Percentiles rank a stretch among this genome's conserved stretches.
Conservation (phyloP, 2,329 filamentous ascomycete genomes). For the Pleochaeta shiraiana region DNA sequence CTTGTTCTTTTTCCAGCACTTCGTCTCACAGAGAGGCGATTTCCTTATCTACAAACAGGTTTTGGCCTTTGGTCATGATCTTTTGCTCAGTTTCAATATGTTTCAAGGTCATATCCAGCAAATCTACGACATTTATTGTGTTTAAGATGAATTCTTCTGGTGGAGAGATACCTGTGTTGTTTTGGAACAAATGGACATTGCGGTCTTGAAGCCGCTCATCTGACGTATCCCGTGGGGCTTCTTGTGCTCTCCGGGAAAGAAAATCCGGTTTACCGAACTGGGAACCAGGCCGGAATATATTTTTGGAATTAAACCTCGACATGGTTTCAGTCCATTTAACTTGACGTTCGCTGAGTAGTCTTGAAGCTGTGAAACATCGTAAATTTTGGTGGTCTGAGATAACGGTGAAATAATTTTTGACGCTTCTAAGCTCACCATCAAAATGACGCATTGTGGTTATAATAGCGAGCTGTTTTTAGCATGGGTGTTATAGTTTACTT, state of each 20-base stretch:
- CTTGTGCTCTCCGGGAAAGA: neutral
- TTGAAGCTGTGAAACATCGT: neutral
- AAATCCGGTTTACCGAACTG: neutral
- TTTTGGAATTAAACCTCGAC: conserved; percentile 3
- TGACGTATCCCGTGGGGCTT: neutral
- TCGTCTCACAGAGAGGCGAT: conserved; percentile 1
- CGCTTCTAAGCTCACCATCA: conserved; percentile 5
- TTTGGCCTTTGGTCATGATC: neutral
- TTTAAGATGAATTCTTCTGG: conserved; percentile 2
- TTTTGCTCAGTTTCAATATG: neutral
- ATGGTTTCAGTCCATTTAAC: neutral
- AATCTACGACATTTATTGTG: conserved; percentile 2
- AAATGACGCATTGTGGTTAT: neutral
- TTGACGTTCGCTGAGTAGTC: conserved; percentile 3
- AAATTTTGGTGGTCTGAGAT: conserved; percentile 1
- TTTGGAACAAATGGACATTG: conserved; percentile 1
- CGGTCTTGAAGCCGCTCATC: conserved; percentile 1
- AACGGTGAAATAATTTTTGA: neutral
- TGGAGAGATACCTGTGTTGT: neutral
- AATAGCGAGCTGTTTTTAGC: neutral
- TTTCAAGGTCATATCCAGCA: neutral
- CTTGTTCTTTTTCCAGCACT: neutral
- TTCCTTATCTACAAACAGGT: neutral
- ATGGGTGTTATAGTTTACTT: neutral
- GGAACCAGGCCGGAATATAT: neutral